phyloP scores from a whole-genome alignment of 805 yeast species.

The Hemisphaericaspora nanyangensis region DNA sequence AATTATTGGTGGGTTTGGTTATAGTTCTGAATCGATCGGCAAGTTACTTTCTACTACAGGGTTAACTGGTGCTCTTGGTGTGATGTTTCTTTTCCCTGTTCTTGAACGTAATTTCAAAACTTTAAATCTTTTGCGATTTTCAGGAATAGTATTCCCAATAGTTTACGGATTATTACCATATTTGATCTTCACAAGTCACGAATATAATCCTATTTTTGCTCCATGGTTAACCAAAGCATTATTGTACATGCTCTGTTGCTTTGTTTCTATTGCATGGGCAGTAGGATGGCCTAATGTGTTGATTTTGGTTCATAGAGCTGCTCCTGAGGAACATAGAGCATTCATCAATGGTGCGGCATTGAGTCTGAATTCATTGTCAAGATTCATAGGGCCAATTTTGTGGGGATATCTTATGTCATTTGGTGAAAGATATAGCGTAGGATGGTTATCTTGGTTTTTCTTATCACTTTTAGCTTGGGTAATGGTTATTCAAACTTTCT shows the following conservation, averaged over 20 bases:
- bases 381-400: conserved; percentile 53
- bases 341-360: conserved; percentile 56
- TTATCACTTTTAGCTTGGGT: conserved; percentile 19
- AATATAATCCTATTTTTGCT: conserved; percentile 26
- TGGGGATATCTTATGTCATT: conserved; percentile 48
- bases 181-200: conserved; percentile 39
- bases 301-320: conserved; percentile 51
- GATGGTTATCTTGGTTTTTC: conserved; percentile 29
- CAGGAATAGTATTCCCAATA: conserved; percentile 41
- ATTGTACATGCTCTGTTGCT: conserved; percentile 25
- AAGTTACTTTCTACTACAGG: conserved; percentile 50
- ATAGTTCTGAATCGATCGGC: conserved; percentile 45
- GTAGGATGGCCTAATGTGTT: conserved; percentile 51
- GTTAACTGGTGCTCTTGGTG: conserved; percentile 47
- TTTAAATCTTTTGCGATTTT: conserved; percentile 38
- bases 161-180: conserved; percentile 48
- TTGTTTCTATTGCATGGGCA: conserved; percentile 37
- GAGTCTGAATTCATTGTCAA: conserved; percentile 49
- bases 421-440: conserved; percentile 20
- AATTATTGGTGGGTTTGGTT: conserved; percentile 52
- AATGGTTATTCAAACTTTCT: conserved; percentile 18
- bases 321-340: conserved; percentile 53
- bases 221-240: conserved; percentile 14
- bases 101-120: conserved; percentile 47
- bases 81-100: conserved; percentile 48